Evolutionary conservation across 2,329 filamentous ascomycete species (phyloP), one percentile per base, ranked within the genome.

Genomic region (Trichoderma sp.): DNA sequence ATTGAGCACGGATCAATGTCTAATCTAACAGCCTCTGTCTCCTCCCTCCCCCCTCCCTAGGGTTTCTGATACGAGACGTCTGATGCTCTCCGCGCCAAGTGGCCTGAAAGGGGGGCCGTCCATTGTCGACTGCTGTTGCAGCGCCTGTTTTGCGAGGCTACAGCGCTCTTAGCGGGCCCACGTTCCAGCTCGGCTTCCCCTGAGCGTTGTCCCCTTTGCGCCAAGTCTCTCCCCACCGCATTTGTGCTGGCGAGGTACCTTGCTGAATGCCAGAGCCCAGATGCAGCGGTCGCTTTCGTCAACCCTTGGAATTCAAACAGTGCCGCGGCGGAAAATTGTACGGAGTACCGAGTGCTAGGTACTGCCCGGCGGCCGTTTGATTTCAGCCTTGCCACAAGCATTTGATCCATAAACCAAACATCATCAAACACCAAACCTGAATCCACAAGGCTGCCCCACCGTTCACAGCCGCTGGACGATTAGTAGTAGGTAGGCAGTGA

Each of bases 121-220:
- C 27, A n/a, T 27, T 17, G 29, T 54, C 13, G 6, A 34, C 15
- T 15, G 25, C 39, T 48, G 17, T 29, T 42, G 52, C 35, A 42
- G 25, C 52, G n/a, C 29, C 22, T 32, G 25, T 27, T 12, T 54
- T 13, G 52, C n/a, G 29, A 22, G 15, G 50, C 27, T 29, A 54
- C 52, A 54, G 52, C 25, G 52, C n/a, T 22, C 45, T 22, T 32
- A 34, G 25, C 37, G 29, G 57, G 57, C n/a, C 65, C 67, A 59
- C 67, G 67, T 68, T 66, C 67, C 67, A 68, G 60, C 52, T 59
- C 37, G 27, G 37, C 27, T 52, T 66, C 35, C 60, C 60, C 67
- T 59, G 67, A 65, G 48, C 15, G 58, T n/a, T 15, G 32, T 56
- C 37, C 42, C 48, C 54, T 66, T 45, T 39, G 59, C 52, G 45